A percentile compares a stretch with the other conserved stretches of the same genome.
Evolutionary conservation across 2,329 filamentous ascomycete genomes (phyloP).

Genomic region (Fusarium miscanthi): DNA sequence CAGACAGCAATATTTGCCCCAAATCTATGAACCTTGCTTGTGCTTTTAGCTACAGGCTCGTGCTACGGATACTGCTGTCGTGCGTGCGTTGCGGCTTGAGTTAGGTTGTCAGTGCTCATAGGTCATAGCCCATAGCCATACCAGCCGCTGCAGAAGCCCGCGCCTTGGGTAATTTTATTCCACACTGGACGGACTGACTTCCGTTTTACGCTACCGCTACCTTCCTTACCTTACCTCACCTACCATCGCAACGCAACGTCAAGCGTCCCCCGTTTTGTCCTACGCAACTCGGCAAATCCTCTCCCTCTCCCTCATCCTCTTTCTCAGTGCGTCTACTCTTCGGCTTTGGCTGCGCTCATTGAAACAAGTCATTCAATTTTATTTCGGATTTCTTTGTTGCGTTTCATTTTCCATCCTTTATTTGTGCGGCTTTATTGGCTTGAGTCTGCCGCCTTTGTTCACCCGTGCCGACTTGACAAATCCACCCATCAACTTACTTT

Average conservation of each 20-base stretch:
- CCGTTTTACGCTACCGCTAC: slow-evolving; percentile 11
- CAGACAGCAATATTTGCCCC: slow-evolving; percentile 44
- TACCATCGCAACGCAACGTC: slow-evolving; percentile 32
- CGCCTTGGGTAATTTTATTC: slow-evolving; percentile 46
- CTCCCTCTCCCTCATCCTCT: slow-evolving; percentile 16
- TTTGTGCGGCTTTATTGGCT: slow-evolving; percentile 30
- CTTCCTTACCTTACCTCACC: not conserved
- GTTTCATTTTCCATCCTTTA: slow-evolving; percentile 7
- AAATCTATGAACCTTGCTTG: not conserved
- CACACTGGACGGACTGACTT: slow-evolving; percentile 28
- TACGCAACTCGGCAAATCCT: slow-evolving; percentile 41
- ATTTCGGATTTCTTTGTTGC: slow-evolving; percentile 8
- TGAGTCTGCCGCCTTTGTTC: slow-evolving; percentile 28
- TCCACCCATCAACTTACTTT: slow-evolving; percentile 25
- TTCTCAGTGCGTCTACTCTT: slow-evolving; percentile 37
- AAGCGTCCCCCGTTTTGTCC: slow-evolving; percentile 40
- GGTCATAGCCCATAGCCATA: slow-evolving; percentile 5
- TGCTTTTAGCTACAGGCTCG: slow-evolving; percentile 18
- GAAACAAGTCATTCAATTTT: slow-evolving; percentile 12
- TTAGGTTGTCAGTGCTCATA: slow-evolving; percentile 21
- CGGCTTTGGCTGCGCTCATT: slow-evolving; percentile 26
- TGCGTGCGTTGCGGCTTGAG: slow-evolving; percentile 24
- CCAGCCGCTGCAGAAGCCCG: not conserved
- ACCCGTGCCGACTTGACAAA: slow-evolving; percentile 13
- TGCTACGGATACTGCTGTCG: slow-evolving; percentile 6